Conservation (phyloP, 2,329 filamentous ascomycete species). For the Fusarium citri region DNA sequence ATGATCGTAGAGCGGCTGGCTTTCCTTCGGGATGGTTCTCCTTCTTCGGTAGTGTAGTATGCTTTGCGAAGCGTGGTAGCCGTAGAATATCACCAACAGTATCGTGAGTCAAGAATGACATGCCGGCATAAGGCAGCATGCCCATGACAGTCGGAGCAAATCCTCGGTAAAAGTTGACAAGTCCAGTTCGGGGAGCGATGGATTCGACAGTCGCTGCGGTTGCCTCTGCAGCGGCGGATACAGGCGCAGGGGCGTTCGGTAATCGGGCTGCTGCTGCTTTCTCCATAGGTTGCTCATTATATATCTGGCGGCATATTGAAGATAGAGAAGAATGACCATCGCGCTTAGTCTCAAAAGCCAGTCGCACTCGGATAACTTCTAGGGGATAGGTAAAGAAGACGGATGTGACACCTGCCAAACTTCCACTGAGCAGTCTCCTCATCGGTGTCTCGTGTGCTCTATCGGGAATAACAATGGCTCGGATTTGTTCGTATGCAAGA, state of each 20-base stretch:
- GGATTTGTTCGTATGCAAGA: slow-evolving; percentile 95
- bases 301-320: slow-evolving; percentile 88
- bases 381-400: slow-evolving; percentile 97
- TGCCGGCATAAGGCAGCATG: slow-evolving; percentile 96
- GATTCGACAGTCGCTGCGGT: slow-evolving; percentile 56
- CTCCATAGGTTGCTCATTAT: slow-evolving; percentile 74
- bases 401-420: slow-evolving; percentile 84
- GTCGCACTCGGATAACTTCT: slow-evolving; percentile 89
- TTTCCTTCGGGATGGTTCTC: slow-evolving; percentile 67
- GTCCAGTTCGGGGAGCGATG: slow-evolving; percentile 71
- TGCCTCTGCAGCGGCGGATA: slow-evolving; percentile 56
- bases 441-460: slow-evolving; percentile 82
- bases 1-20: slow-evolving; percentile 79
- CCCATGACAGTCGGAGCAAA: slow-evolving; percentile 91
- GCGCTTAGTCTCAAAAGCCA: slow-evolving; percentile 92
- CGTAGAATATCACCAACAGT: slow-evolving; percentile 87
- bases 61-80: slow-evolving; percentile 71
- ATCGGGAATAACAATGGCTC: slow-evolving; percentile 78
- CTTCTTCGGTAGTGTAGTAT: slow-evolving; percentile 79
- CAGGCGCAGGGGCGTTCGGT: slow-evolving; percentile 44
- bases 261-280: slow-evolving; percentile 47
- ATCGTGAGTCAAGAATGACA: slow-evolving; percentile 96
- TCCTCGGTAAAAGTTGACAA: slow-evolving; percentile 94
- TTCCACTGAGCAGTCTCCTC: slow-evolving; percentile 79
- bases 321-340: slow-evolving; percentile 75